phyloP scores from a whole-genome alignment of 2,329 filamentous ascomycete genomes.

The Hawksworthiomyces lignivorus region DNA sequence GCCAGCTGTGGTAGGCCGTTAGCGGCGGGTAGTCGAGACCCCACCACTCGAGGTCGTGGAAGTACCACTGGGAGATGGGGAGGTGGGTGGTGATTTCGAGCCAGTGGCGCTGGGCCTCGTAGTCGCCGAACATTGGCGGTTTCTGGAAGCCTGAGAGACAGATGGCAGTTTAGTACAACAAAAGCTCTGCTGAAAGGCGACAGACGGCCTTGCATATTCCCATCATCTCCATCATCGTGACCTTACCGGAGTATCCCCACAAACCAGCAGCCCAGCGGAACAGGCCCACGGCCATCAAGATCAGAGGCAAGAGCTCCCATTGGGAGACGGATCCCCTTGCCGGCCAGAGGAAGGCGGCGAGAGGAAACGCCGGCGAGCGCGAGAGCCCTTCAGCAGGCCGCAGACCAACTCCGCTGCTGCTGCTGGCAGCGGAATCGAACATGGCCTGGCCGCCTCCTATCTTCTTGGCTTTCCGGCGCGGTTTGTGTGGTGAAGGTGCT shows the following conservation, averaged over 20 bases:
- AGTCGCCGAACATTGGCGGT: constrained; percentile 92
- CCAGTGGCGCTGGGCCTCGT: constrained; percentile 97
- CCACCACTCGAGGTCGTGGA: constrained; percentile 95
- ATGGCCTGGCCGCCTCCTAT: constrained; percentile 24
- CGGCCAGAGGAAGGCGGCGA: constrained; percentile 92
- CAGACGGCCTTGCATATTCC: not conserved
- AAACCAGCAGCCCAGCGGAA: constrained; percentile 89
- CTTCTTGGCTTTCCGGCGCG: constrained; percentile 51
- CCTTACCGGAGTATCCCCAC: constrained; percentile 86
- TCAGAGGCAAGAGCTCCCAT: constrained; percentile 85
- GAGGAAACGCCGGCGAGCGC: constrained; percentile 69
- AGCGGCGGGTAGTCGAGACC: constrained; percentile 95
- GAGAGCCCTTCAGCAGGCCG: constrained; percentile 34
- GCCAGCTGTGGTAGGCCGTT: constrained; percentile 97
- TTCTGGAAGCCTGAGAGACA: constrained; percentile 55
- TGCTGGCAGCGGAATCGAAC: constrained; percentile 4
- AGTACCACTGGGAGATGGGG: constrained; percentile 93
- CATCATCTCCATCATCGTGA: too few species aligned
- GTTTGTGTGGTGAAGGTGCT: constrained; percentile 49
- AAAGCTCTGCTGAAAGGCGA: too few species aligned
- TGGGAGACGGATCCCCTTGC: constrained; percentile 74
- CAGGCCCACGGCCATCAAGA: constrained; percentile 82
- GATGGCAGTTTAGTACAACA: not conserved
- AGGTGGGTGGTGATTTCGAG: constrained; percentile 92
- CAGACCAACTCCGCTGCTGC: constrained; percentile 1